Base-by-base conservation (phyloP, 495 filamentous ascomycete species). In the Penicillium fimorum region DNA sequence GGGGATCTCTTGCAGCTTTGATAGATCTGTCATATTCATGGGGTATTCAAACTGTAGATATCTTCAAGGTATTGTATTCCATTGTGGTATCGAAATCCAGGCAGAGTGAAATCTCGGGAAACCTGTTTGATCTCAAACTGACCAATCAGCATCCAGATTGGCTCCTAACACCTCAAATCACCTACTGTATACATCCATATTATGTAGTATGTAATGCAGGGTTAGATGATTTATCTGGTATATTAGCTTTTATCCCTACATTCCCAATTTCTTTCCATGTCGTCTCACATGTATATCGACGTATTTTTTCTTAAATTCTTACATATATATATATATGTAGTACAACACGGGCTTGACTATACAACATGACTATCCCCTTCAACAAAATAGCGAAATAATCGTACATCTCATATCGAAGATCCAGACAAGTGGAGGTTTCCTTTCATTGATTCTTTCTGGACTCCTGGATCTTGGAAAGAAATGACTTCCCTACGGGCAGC, bases 401-500 rank as follows among this genome's bases (percentile, higher is more conserved):
- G 7, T 8, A 37, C 1, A 6, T n/a, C 2, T 7, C 6, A 13
- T 4, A 15, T 27, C 25, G 33, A 37, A 37, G 0, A 38, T 17
- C 7, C 35, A 38, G n/a, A 38, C 66, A 45, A 7, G 22, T 18
- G 20, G 38, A 46, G 8, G 27, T 40, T 43, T 17, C 7, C 30
- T 15, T 42, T 44, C 20, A 48, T 18, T 70, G 61, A 10, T 64
- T 53, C 2, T 41, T 54, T 10, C 69, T 49, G 0, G 57, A 59
- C 25, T 72, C 60, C 20, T 68, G 50, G 1, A 79, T 61, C 3
- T 53, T 65, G 1, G 57, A 43, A 1, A 73, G 70, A 32, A 76
- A 80, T 7, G 59, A 64, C 37, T 66, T 67, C n/a, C 76, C 72
- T 9, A 77, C 60, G 8, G 75, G 79, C 15, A 79, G 68, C 1